Conservation (phyloP, 2,329 filamentous ascomycete genomes). For the Arachnomyces sp. region DNA sequence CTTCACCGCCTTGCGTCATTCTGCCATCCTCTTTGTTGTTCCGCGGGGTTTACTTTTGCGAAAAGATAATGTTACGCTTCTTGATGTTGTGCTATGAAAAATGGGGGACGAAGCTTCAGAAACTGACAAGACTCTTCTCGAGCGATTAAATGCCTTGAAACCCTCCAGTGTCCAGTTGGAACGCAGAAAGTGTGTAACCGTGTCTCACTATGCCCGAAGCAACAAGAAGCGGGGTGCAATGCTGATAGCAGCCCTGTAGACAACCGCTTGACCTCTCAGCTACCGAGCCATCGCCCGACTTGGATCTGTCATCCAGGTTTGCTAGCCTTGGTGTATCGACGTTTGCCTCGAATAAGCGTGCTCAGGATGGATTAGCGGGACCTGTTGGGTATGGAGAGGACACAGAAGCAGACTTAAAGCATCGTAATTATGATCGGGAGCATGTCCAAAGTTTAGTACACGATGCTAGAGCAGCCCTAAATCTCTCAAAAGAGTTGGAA, state of each 20-base stretch:
- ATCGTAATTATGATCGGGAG: slow-evolving; percentile 3
- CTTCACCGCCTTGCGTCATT: slow-evolving; percentile 8
- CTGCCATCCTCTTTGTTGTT: background rate
- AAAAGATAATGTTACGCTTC: slow-evolving; percentile 1
- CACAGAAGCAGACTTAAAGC: slow-evolving; percentile 13
- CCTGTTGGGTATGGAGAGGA: slow-evolving; percentile 11
- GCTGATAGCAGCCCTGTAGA: slow-evolving; percentile 4
- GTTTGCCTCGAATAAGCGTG: background rate
- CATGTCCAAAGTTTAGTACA: slow-evolving; percentile 6
- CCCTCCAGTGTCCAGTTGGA: slow-evolving; percentile 25
- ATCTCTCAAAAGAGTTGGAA: slow-evolving; percentile 18
- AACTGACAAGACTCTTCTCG: slow-evolving; percentile 22
- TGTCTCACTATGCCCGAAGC: slow-evolving; percentile 10
- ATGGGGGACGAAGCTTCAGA: slow-evolving; percentile 16
- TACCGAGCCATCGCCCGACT: background rate
- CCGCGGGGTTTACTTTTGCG: background rate
- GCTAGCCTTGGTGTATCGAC: slow-evolving; percentile 2
- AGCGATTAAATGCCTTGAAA: slow-evolving; percentile 27
- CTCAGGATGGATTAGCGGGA: slow-evolving; percentile 3
- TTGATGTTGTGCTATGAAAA: slow-evolving; percentile 8
- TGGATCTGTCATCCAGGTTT: slow-evolving; percentile 5
- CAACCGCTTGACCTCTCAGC: slow-evolving; percentile 2
- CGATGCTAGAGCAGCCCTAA: slow-evolving; percentile 23
- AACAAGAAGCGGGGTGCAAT: slow-evolving; percentile 1
- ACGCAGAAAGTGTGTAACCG: slow-evolving; percentile 18